Conservation (phyloP, 192 early-diverging fungal genomes). For the Coemansia sp. region DNA sequence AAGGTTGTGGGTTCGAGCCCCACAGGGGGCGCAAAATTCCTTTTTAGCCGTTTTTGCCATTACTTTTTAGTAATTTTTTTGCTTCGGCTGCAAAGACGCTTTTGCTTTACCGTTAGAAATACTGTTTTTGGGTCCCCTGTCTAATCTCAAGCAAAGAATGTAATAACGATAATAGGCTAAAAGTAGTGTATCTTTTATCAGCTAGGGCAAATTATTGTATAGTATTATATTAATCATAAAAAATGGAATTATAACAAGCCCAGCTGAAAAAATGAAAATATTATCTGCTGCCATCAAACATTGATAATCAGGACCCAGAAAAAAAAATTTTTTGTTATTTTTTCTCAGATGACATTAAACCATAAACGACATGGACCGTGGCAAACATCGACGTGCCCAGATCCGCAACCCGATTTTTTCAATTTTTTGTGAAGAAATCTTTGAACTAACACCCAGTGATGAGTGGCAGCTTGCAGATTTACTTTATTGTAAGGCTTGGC, state of each 20-base stretch:
- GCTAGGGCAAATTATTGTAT: no score
- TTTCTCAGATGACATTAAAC: not conserved
- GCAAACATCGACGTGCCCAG: not conserved
- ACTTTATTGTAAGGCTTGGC: not conserved
- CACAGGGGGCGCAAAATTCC: not conserved
- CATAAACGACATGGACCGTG: not conserved
- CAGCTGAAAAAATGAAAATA: not conserved
- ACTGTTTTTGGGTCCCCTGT: no score
- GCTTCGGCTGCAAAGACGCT: not conserved
- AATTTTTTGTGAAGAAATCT: not conserved
- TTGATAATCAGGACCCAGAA: not conserved
- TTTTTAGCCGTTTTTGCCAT: not conserved
- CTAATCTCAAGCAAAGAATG: no score
- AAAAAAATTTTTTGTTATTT: not conserved
- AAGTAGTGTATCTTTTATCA: no score
- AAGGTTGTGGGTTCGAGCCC: conserved; percentile 15
- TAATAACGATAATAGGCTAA: no score
- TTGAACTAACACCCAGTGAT: conserved; percentile 26
- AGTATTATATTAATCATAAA: no score
- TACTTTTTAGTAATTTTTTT: not conserved
- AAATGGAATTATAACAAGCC: not conserved
- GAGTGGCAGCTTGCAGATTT: conserved; percentile 16
- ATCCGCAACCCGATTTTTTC: not conserved
- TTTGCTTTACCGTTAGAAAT: no score
- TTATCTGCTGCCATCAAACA: not conserved